phyloP scores from a whole-genome alignment of 176 grass and related monocot species.

The Ananas comosus region DNA sequence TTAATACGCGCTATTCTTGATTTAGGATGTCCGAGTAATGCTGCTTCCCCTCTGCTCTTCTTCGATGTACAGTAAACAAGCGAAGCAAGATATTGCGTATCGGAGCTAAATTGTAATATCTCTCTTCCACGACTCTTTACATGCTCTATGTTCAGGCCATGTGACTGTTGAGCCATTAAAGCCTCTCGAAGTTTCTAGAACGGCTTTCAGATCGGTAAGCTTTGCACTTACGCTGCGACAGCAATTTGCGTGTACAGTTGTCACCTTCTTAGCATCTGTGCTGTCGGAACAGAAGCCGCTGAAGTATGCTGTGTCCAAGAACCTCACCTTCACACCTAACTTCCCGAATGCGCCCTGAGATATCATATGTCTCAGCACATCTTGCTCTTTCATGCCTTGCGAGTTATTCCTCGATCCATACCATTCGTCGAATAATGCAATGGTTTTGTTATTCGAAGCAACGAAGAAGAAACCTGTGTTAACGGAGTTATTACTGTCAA shows the following conservation, averaged over 20 bases:
- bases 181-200: constrained; percentile 12
- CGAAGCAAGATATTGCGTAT: background rate
- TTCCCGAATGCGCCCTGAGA: constrained; percentile 29
- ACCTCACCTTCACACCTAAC: constrained; percentile 41
- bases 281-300: constrained; percentile 65
- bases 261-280: constrained; percentile 35
- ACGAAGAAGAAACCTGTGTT: constrained; percentile 40
- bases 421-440: constrained; percentile 28
- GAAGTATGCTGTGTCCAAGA: constrained; percentile 61
- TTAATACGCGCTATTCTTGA: too few relatives aligned
- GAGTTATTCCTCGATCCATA: constrained; percentile 25
- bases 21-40: background rate
- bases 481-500: constrained; percentile 14
- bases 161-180: constrained; percentile 13
- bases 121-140: constrained; percentile 19
- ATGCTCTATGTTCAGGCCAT: constrained; percentile 22
- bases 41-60: background rate
- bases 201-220: constrained; percentile 9
- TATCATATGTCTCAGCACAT: constrained; percentile 53
- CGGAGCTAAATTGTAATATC: background rate
- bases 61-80: background rate
- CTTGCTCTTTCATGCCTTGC: constrained; percentile 62
- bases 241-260: constrained; percentile 67
- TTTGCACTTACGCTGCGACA: constrained; percentile 12
- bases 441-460: constrained; percentile 22